A percentile compares a stretch with the other conserved stretches of the same genome.
Conservation (phyloP, 2,329 filamentous ascomycete genomes). For the Paecilomyces sp. region DNA sequence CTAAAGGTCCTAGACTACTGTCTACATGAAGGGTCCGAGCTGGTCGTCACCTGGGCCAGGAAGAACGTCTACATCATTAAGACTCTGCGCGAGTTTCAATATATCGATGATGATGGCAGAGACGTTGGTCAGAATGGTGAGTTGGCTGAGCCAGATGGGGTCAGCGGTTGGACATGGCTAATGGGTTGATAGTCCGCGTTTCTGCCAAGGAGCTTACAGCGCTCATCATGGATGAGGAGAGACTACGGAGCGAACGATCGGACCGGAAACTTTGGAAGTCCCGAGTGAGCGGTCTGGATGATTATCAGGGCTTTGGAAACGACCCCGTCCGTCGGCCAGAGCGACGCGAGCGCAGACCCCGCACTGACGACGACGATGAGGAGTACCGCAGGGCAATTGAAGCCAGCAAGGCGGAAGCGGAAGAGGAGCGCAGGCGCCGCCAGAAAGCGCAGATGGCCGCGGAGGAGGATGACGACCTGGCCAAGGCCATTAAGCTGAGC, state of each 20-base stretch:
- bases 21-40: slow-evolving; percentile 90
- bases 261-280: slow-evolving; percentile 97
- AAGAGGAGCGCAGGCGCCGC: slow-evolving; percentile 76
- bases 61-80: slow-evolving; percentile 99
- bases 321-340: slow-evolving; percentile 34
- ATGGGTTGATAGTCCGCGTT: slow-evolving; percentile 64
- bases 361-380: slow-evolving; percentile 72
- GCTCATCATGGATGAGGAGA: slow-evolving; percentile 87
- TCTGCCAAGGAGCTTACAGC: slow-evolving; percentile 94
- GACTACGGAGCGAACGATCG: slow-evolving; percentile 78
- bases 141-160: slow-evolving; percentile 19
- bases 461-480: slow-evolving; percentile 83
- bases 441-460: slow-evolving; percentile 46
- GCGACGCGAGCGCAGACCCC: slow-evolving; percentile 43
- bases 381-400: slow-evolving; percentile 89
- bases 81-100: slow-evolving; percentile 93
- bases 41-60: slow-evolving; percentile 94
- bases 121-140: slow-evolving; percentile 95
- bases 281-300: slow-evolving; percentile 86
- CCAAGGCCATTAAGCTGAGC: slow-evolving; percentile 91
- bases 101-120: slow-evolving; percentile 88
- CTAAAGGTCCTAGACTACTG: slow-evolving; percentile 97
- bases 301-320: slow-evolving; percentile 47
- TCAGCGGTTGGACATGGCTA: background rate
- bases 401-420: slow-evolving; percentile 90